Base-by-base conservation (phyloP, 2,329 filamentous ascomycete species). In the Apiospora arundinis region DNA sequence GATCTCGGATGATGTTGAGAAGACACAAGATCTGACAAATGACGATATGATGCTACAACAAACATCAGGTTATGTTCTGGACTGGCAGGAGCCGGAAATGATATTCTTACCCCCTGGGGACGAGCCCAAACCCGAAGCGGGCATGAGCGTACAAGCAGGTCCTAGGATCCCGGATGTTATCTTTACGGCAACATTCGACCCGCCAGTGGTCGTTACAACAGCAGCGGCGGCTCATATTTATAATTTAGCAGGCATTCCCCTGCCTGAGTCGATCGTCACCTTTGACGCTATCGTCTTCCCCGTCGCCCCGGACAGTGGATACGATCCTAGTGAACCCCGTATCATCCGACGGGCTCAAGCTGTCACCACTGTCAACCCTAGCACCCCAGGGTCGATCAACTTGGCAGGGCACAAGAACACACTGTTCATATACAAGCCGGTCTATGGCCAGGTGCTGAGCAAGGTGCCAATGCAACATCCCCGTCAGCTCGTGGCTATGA, bases 391-490 rank as follows among this genome's bases (percentile, higher is more conserved):
- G 6, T 1, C 18, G 8, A 12, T 12, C 32, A 11, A 40, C n/a
- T 11, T 40, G 21, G 40, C 56, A 40, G 79, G 79, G 11, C 88
- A 91, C 75, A 80, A 81, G 16, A 93, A 92, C 77, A 90, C 87
- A 0, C 84, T 96, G 1, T 90, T 90, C 74, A 88, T 94, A 23
- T 90, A 92, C 70, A 94, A 93, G 79, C 88, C 90, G 2, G 92
- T 94, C 11, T 94, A 92, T 75, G 92, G 91, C 0, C 88, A 91
- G 70, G 85, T 86, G 3, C 80, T 97, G 11, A 88, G 87, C 0
- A 89, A 92, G 70, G 84, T 96, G 44, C 90, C 93, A 0, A 95
- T 97, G 77, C 89, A 90, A 2, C 94, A 97, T 77, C 94, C 94
- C 0, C 88, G 90, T 68, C 93, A 97, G 78, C 83, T 97, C 4